Percentiles rank a stretch among this genome's conserved stretches.
These are phyloP conservation scores for Paramecium pentaurelia DNA, from an alignment of 73 alveolate genomes.

Conservation along the genomic window DNA sequence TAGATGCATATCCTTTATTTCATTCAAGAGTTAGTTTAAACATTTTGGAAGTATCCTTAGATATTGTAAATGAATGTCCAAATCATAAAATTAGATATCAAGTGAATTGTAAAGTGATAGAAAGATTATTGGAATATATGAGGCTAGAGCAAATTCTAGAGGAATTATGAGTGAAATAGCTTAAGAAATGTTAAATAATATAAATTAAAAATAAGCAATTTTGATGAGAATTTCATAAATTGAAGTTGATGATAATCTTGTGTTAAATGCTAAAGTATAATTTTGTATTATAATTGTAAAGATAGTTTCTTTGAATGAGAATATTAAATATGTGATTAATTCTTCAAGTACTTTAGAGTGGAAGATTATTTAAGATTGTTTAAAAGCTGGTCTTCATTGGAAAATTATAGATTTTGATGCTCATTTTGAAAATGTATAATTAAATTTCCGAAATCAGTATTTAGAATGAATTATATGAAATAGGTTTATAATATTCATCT, in stretches of 20 bases:
- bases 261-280: neutral
- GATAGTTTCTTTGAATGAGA: neutral
- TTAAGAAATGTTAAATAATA: neutral
- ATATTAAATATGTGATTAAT: neutral
- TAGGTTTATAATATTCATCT: neutral
- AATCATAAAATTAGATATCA: neutral
- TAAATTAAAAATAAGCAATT: neutral
- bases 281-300: neutral
- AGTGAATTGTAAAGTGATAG: neutral
- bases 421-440: slow-evolving; percentile 26
- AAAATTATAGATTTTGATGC: slow-evolving; percentile 35
- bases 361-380: neutral
- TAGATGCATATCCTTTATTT: slow-evolving; percentile 15
- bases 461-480: neutral
- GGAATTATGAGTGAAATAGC: neutral
- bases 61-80: neutral
- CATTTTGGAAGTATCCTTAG: slow-evolving; percentile 12
- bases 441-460: slow-evolving; percentile 30
- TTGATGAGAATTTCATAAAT: neutral
- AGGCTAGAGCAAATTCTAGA: neutral
- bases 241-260: neutral
- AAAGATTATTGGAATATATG: slow-evolving; percentile 34
- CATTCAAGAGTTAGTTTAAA: slow-evolving; percentile 2
- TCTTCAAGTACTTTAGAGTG: neutral
- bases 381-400: slow-evolving; percentile 19